Conservation (phyloP, 208 protist genomes). For the Naegleria lovaniensis region DNA sequence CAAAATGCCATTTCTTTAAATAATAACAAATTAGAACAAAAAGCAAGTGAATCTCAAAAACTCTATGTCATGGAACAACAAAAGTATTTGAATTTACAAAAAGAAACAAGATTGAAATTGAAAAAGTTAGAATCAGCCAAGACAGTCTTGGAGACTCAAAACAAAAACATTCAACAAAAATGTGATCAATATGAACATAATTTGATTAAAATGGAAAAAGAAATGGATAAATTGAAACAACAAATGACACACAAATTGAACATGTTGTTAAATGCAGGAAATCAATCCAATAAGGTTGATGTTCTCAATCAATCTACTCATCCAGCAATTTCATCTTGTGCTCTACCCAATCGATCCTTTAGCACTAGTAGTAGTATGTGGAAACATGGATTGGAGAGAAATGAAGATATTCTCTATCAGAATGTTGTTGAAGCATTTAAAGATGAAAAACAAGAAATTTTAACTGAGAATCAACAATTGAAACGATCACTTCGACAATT, state of each 20-base stretch:
- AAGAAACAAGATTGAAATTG: not conserved
- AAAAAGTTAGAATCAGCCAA: not conserved
- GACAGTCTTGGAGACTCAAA: not conserved
- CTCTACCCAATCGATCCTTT: not conserved
- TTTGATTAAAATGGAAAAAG: not conserved
- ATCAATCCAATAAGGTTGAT: not conserved
- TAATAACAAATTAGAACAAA: not conserved
- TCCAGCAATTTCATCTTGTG: not conserved
- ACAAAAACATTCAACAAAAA: not conserved
- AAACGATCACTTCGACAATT: not conserved
- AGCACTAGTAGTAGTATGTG: not conserved
- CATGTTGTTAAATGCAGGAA: not conserved
- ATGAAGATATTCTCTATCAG: conserved; percentile 22
- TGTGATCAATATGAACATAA: conserved; percentile 13
- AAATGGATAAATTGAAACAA: not conserved
- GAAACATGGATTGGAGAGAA: conserved; percentile 16
- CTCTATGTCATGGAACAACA: not conserved
- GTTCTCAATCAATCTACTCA: not conserved
- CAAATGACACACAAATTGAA: not conserved
- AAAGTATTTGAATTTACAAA: not conserved
- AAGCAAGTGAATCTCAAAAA: not conserved
- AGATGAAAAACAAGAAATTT: conserved; percentile 22
- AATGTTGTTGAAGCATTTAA: conserved; percentile 22
- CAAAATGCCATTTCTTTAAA: not conserved
- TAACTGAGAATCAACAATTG: conserved; percentile 8